Evolutionary conservation across 2,329 filamentous ascomycete species (phyloP), one percentile per base, ranked within the genome.

Genomic region (Thermoascus crustaceus): DNA sequence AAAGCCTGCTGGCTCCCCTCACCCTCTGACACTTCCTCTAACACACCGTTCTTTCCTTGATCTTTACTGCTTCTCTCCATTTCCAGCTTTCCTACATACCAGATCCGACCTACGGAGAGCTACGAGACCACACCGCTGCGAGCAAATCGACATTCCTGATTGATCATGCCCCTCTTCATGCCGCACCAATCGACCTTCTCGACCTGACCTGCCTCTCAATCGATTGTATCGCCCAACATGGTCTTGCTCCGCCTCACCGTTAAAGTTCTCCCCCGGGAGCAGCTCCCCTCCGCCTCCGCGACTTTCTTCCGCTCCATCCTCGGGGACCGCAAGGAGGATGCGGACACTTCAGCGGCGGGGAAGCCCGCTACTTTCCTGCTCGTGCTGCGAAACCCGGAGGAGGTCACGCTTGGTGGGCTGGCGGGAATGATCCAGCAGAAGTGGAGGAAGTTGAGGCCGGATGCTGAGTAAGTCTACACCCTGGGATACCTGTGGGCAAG

Each of bases 201-300:
- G 11, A 13, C n/a, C 3, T 17, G 13, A 4, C 11, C 13, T 6
- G 8, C 16, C 7, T 6, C 10, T 17, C 10, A 29, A 11, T 31
- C 22, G 18, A 13, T 11, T 9, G 13, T 19, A 9, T 25, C 17
- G 19, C n/a, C 30, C 35, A 34, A 35, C 25, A 61, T 63, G 57
- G 57, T 62, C 29, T 49, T 58, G 20, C 46, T 63, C 11, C 57
- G 58, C n/a, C 47, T 62, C 3, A 51, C 54, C 10, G 50, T 61
- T 18, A 57, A 58, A 41, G 48, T 63, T 35, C 52, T 37, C 23
- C 53, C 57, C 3, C 47, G 43, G 26, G 52, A 54, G 29, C 49
- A 48, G 36, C n/a, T 47, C 7, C 38, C n/a, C 18, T 8, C 17
- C 18, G 23, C 35, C 14, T 25, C 43, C 0, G 38, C 37, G 14